Evolutionary conservation across 306 rosid species (phyloP), one percentile per base, ranked within the genome.

Genomic region (Pyrus pyrifolia): DNA sequence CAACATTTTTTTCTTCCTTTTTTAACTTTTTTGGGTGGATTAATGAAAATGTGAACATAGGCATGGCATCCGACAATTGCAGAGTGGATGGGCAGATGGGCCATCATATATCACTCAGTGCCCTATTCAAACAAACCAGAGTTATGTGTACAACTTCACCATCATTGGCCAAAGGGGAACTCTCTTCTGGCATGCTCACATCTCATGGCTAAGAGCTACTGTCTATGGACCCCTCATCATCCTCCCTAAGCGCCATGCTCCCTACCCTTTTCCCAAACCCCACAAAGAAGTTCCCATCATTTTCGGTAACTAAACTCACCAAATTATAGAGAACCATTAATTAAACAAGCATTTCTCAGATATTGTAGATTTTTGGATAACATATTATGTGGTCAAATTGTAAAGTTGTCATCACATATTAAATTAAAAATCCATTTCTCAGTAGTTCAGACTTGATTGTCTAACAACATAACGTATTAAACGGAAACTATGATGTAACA

Each of bases 41-140:
- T 64, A n/a, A 70, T n/a, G 66, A 68, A 76, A 46, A 58, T 72
- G 4, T 31, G 8, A 8, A 55, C 53, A 71, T 70, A 87, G 92
- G 94, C 97, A 91, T 80, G 97, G 91, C 33, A 68, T 91, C 67
- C 72, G 87, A 79, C 93, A 91, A 22, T n/a, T 86, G 52, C 59
- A 45, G 30, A 91, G 90, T 67, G 93, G 91, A 49, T 91, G 92
- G 97, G 77, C 86, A 11, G 95, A 91, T 68, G 97, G 92, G 78
- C 89, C 94, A 53, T 62, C 94, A 6, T 89, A 89, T 83, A 71
- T 89, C 70, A 91, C 97, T 14, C 97, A 91, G 57, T 91, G 92
- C 73, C 97, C 97, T 11, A 87, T 91, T 55, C 86, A 85, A 81
- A 89, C 76, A 4, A 86, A 89, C 0, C 84, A 82, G 57, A 89